Base-by-base conservation (phyloP, 306 rosid genomes). In the Cercis canadensis region DNA sequence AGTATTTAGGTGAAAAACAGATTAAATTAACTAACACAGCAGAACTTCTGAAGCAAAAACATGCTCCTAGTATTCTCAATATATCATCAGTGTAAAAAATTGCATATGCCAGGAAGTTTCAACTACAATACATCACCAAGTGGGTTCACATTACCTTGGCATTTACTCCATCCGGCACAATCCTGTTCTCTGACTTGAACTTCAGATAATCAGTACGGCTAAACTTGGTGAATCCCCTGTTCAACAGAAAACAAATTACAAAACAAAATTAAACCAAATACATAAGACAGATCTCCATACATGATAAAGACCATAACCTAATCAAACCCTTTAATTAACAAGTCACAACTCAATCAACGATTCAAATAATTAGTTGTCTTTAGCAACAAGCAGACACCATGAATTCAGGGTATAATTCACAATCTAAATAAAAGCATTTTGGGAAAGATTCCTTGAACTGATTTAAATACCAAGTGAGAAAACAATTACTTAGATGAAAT, bases 171-270 rank as follows among this genome's bases (percentile, higher is more conserved):
- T 87, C 92, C 13, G 89, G 81, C 67, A 73, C 0, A 57, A 89
- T 81, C 69, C 71, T 81, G 75, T 57, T 76, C 82, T 83, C 96
- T 3, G 88, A 62, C 81, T 87, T 87, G 74, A 7, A 84, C 80
- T 55, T 82, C 62, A 87, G 72, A 37, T 89, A 89, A 52, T 89
- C 96, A 53, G 80, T 18, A 0, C 96, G 87, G 72, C 44, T 81
- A 65, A 78, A 83, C 78, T 89, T 89, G 78, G 96, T 89, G 80
- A 89, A 89, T 34, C 96, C 92, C 92, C 96, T 89, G 80, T 52
- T 12, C 33, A 54, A 73, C 16, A 45, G 73, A 9, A 66, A 69
- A 71, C 58, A 49, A 37, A 50, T 3, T 14, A 12, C 29, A 18
- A 24, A 24, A 24, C 29, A 24, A 24, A 24, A 44, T 57, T 18